Evolutionary conservation across 2,329 filamentous ascomycete genomes (phyloP).

Genomic region (Dactylellina cionopaga): DNA sequence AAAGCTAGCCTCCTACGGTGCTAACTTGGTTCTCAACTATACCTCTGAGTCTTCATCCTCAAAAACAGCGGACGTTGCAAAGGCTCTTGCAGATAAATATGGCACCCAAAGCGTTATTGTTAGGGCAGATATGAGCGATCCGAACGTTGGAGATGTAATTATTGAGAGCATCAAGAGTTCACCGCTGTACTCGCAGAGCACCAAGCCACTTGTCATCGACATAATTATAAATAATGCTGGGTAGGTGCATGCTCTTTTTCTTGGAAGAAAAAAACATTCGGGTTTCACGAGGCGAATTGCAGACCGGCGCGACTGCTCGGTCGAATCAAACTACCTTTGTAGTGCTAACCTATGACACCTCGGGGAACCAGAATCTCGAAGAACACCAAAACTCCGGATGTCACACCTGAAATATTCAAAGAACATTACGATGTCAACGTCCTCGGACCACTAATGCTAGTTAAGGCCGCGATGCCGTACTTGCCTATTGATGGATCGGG

Average conservation of each 20-base stretch:
- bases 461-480: conserved; percentile 76
- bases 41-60: conserved; percentile 71
- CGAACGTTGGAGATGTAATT: conserved; percentile 23
- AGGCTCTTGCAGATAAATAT: conserved; percentile 68
- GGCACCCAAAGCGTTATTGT: conserved; percentile 70
- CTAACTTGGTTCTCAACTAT: conserved; percentile 76
- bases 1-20: conserved; percentile 78
- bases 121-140: conserved; percentile 74
- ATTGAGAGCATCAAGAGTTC: conserved; percentile 63
- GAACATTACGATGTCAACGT: conserved; percentile 82
- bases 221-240: conserved; percentile 91
- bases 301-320: not conserved
- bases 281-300: not conserved
- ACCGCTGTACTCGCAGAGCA: conserved; percentile 61
- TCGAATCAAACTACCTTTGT: not conserved
- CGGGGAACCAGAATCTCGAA: conserved; percentile 62
- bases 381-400: conserved; percentile 73
- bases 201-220: conserved; percentile 72
- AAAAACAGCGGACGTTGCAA: conserved; percentile 67
- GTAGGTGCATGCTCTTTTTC: not conserved
- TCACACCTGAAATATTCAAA: conserved; percentile 74
- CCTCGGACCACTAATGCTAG: conserved; percentile 78
- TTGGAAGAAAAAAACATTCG: not conserved
- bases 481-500: conserved; percentile 75
- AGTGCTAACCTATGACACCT: too few species aligned